Percentiles rank a stretch among this genome's conserved stretches.
Conservation (phyloP, 1,139 yeast genomes). For the Arxiozyma heterogenica region DNA sequence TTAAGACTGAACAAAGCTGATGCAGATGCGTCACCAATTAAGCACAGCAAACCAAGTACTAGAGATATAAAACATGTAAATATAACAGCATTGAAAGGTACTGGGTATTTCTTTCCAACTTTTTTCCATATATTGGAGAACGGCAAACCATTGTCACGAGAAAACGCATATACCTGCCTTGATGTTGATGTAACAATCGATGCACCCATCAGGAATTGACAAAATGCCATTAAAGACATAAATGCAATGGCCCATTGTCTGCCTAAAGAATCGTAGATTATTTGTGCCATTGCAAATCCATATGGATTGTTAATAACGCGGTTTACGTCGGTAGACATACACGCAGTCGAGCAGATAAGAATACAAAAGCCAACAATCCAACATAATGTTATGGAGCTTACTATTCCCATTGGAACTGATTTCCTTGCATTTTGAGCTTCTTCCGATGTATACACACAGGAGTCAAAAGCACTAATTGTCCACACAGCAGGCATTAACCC, state of each 20-base stretch:
- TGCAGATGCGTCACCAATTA: slow-evolving; percentile 52
- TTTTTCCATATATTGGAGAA: slow-evolving; percentile 41
- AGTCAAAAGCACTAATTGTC: slow-evolving; percentile 62
- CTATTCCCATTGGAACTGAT: slow-evolving; percentile 61
- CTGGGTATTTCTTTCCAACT: slow-evolving; percentile 40
- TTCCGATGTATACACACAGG: slow-evolving; percentile 64
- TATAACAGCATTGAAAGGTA: slow-evolving; percentile 52
- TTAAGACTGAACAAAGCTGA: slow-evolving; percentile 49
- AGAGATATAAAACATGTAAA: slow-evolving; percentile 43
- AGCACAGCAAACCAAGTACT: slow-evolving; percentile 46
- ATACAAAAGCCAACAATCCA: slow-evolving; percentile 54
- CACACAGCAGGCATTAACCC: slow-evolving; percentile 52
- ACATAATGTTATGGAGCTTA: slow-evolving; percentile 47
- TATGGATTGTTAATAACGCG: slow-evolving; percentile 37
- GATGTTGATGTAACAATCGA: slow-evolving; percentile 44
- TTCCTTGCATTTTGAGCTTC: slow-evolving; percentile 58
- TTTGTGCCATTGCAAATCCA: slow-evolving; percentile 57
- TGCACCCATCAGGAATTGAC: slow-evolving; percentile 61
- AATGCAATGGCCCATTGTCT: slow-evolving; percentile 61
- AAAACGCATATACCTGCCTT: slow-evolving; percentile 45
- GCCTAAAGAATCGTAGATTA: slow-evolving; percentile 56
- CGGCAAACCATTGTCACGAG: slow-evolving; percentile 47
- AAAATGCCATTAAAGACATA: slow-evolving; percentile 49
- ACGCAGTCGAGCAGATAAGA: slow-evolving; percentile 45
- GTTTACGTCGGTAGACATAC: slow-evolving; percentile 44